phyloP scores from a whole-genome alignment of 2,329 filamentous ascomycete species.

The Xylaria multiplex region DNA sequence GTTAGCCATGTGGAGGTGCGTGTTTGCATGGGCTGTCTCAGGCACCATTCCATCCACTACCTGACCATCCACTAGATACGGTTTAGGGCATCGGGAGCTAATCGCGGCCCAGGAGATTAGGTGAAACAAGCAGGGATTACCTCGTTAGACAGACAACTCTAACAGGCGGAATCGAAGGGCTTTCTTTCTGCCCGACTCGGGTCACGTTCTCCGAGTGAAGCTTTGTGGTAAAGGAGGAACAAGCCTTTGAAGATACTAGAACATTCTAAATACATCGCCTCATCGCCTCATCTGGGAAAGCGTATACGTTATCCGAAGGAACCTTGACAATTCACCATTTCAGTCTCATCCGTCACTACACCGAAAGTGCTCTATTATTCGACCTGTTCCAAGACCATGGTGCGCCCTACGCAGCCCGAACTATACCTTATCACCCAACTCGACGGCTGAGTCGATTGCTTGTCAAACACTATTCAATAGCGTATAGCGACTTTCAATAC shows the following conservation, averaged over 20 bases:
- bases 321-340: slow-evolving; percentile 1
- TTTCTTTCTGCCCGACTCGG: slow-evolving; percentile 13
- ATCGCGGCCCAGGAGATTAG: slow-evolving; percentile 38
- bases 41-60: slow-evolving; percentile 18
- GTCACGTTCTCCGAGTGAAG: slow-evolving; percentile 1
- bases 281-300: not conserved
- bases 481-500: not conserved
- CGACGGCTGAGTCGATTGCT: not conserved
- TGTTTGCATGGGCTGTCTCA: slow-evolving; percentile 20
- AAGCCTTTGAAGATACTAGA: not conserved
- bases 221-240: not conserved
- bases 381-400: not conserved
- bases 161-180: not conserved
- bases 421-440: slow-evolving; percentile 9
- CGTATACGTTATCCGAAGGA: not conserved
- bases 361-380: slow-evolving; percentile 4
- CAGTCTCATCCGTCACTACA: not conserved
- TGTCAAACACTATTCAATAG: not conserved
- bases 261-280: slow-evolving; percentile 15
- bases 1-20: slow-evolving; percentile 20
- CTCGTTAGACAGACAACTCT: slow-evolving; percentile 7
- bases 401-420: not conserved
- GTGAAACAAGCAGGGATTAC: slow-evolving; percentile 37
- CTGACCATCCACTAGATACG: not conserved
- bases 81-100: slow-evolving; percentile 32